These are phyloP conservation scores for Skeletonema marinoi DNA, from an alignment of 108 stramenopile species.

Conservation along the genomic window DNA sequence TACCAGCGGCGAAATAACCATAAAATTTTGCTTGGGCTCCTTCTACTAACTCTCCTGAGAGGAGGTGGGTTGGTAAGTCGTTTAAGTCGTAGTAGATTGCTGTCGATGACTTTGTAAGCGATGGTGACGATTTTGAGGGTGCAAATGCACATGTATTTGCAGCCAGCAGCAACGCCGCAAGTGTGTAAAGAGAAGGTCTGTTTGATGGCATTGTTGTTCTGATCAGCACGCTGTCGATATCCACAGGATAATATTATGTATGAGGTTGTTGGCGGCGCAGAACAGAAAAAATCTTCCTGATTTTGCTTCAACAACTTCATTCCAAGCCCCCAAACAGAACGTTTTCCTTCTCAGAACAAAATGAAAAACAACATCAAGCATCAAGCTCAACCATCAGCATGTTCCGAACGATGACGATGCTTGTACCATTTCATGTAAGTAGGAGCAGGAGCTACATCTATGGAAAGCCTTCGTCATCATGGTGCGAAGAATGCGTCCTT, in stretches of 20 bases:
- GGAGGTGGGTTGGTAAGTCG: background rate
- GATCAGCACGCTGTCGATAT: no score
- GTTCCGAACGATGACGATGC: no score
- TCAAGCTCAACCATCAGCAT: no score
- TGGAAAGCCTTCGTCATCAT: background rate
- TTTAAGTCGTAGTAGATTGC: background rate
- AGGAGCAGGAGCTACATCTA: no score
- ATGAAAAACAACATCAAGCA: no score
- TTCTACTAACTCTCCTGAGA: background rate
- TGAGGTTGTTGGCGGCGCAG: no score
- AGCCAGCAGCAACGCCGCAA: background rate
- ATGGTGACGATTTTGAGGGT: background rate
- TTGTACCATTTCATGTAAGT: no score
- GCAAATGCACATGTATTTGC: background rate
- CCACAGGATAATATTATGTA: no score
- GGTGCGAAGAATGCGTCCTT: background rate
- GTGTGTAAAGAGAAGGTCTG: background rate
- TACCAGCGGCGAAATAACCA: slow-evolving; percentile 51
- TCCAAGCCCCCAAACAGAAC: no score
- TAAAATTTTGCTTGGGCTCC: slow-evolving; percentile 39
- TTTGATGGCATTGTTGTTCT: background rate
- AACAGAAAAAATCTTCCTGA: no score
- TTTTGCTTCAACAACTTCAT: no score
- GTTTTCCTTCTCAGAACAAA: no score
- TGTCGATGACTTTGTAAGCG: background rate